Evolutionary conservation across 495 filamentous ascomycete genomes (phyloP).

Genomic region (Annulohypoxylon stygium): DNA sequence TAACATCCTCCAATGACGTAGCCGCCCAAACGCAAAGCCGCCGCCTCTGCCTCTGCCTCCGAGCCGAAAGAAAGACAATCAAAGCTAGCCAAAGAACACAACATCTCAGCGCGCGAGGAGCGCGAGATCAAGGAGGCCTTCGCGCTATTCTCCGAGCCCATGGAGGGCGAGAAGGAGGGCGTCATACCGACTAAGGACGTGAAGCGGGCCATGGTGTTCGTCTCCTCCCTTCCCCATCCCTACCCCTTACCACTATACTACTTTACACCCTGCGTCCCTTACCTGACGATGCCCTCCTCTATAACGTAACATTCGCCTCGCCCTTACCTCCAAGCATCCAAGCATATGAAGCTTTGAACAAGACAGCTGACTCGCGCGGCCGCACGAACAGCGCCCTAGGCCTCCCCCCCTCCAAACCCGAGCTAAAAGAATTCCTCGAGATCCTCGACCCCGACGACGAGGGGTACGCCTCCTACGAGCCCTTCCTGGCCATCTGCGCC

Average conservation of each 20-base stretch:
- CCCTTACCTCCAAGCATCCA: slow-evolving; percentile 13
- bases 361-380: neutral
- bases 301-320: neutral
- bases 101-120: slow-evolving; percentile 85
- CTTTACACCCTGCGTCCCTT: neutral
- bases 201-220: slow-evolving; percentile 83
- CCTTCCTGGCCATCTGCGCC: slow-evolving; percentile 87
- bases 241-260: neutral
- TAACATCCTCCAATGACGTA: slow-evolving; percentile 44
- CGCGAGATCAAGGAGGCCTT: slow-evolving; percentile 92
- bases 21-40: slow-evolving; percentile 59
- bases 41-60: slow-evolving; percentile 39
- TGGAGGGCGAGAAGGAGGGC: slow-evolving; percentile 75
- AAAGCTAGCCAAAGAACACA: slow-evolving; percentile 89
- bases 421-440: slow-evolving; percentile 79
- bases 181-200: slow-evolving; percentile 84
- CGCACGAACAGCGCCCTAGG: slow-evolving; percentile 81
- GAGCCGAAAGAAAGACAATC: slow-evolving; percentile 65
- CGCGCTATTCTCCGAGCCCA: slow-evolving; percentile 79
- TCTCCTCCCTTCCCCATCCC: slow-evolving; percentile 24
- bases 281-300: neutral
- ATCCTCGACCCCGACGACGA: slow-evolving; percentile 84
- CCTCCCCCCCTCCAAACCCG: slow-evolving; percentile 71
- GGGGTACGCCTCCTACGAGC: slow-evolving; percentile 78
- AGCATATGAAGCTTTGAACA: neutral